A percentile compares a stretch with the other conserved stretches of the same genome.
Evolutionary conservation across 2,329 filamentous ascomycete genomes (phyloP).

Genomic region (Hypoxylon sp.): DNA sequence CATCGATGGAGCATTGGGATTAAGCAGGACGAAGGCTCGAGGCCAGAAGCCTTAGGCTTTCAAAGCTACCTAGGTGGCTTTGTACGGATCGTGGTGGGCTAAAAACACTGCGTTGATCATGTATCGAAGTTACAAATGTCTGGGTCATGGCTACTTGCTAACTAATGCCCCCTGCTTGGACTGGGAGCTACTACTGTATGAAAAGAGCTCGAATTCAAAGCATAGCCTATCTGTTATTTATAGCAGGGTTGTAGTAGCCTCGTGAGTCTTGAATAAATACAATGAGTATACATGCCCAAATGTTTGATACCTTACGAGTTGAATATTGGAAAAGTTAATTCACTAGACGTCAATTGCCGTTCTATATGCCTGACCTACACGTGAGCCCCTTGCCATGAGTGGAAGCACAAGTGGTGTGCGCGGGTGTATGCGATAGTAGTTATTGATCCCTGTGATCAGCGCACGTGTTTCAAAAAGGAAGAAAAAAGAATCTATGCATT

Average conservation of each 20-base stretch:
- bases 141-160: conserved; percentile 5
- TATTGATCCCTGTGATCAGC: conserved; percentile 3
- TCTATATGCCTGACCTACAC: neutral
- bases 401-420: neutral
- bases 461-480: neutral
- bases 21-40: conserved; percentile 5
- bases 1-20: conserved; percentile 31
- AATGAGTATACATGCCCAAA: neutral
- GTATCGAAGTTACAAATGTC: neutral
- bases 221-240: neutral
- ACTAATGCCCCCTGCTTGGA: conserved; percentile 5
- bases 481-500: neutral
- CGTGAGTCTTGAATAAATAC: neutral
- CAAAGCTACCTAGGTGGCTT: conserved; percentile 3
- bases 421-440: neutral
- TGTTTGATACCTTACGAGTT: neutral
- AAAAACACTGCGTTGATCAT: neutral
- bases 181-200: conserved; percentile 3
- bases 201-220: conserved; percentile 2
- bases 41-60: conserved; percentile 6
- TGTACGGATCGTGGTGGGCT: neutral
- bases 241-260: neutral
- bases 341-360: neutral
- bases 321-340: neutral
- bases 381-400: neutral